Percentiles rank a stretch among this genome's conserved stretches.
Evolutionary conservation across 164 flowering plant species (phyloP).

Genomic region (Buxus sempervirens): DNA sequence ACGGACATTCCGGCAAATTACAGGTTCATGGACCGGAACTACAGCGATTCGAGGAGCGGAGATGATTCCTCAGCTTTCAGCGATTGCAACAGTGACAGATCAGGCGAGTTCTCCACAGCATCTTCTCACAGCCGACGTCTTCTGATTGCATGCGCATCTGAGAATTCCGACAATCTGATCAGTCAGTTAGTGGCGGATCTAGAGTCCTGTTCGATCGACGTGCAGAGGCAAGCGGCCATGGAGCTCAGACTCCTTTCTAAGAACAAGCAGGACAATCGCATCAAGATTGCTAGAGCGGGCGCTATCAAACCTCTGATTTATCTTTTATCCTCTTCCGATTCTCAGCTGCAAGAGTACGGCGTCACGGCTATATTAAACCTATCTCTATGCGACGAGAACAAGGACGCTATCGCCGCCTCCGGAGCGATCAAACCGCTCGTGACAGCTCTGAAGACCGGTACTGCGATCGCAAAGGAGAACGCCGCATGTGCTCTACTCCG

Average conservation of each 20-base stretch:
- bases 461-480: conserved; percentile 72
- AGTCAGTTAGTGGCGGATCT: conserved; percentile 60
- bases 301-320: conserved; percentile 61
- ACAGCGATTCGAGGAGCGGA: conserved; percentile 28
- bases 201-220: conserved; percentile 52
- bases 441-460: conserved; percentile 55
- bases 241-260: conserved; percentile 76
- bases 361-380: conserved; percentile 80
- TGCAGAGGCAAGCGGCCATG: conserved; percentile 64
- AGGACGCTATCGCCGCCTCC: conserved; percentile 46
- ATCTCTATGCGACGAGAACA: conserved; percentile 76
- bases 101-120: conserved; percentile 63
- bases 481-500: conserved; percentile 71
- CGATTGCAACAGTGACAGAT: conserved; percentile 76
- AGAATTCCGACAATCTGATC: conserved; percentile 53
- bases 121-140: conserved; percentile 44
- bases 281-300: conserved; percentile 61
- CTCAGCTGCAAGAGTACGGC: conserved; percentile 68
- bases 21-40: conserved; percentile 47
- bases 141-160: conserved; percentile 45
- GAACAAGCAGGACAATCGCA: conserved; percentile 67
- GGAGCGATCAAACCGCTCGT: conserved; percentile 81
- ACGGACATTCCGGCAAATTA: conserved; percentile 27
- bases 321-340: conserved; percentile 51
- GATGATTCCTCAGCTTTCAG: conserved; percentile 59